A percentile compares a stretch with the other conserved stretches of the same genome.
phyloP scores from a whole-genome alignment of 805 yeast species.

The Metschnikowia gruessii region DNA sequence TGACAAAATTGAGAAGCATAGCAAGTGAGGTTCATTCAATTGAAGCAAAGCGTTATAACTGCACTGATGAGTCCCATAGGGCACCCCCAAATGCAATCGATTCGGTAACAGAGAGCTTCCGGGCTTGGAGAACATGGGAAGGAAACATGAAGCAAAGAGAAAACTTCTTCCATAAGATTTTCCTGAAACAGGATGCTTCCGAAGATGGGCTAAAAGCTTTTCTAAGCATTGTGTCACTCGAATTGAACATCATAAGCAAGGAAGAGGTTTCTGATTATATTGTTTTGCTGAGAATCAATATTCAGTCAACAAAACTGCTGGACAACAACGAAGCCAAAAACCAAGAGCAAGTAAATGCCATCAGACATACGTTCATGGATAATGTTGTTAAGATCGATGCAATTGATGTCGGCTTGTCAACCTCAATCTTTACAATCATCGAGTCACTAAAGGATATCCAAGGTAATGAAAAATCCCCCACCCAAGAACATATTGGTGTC shows the following conservation, averaged over 20 bases:
- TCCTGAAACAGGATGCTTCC: not conserved
- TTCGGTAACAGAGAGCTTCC: slow-evolving; percentile 56
- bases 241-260: slow-evolving; percentile 2
- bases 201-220: not conserved
- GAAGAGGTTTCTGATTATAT: slow-evolving; percentile 1
- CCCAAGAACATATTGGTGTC: not conserved
- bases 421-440: slow-evolving; percentile 2
- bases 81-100: slow-evolving; percentile 53
- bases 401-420: slow-evolving; percentile 8
- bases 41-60: not conserved
- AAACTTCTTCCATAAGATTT: slow-evolving; percentile 43
- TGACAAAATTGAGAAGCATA: slow-evolving; percentile 76
- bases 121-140: slow-evolving; percentile 92
- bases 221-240: slow-evolving; percentile 1
- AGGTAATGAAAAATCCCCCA: not conserved
- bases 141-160: slow-evolving; percentile 59
- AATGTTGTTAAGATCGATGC: slow-evolving; percentile 9
- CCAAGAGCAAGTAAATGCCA: not conserved
- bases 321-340: not conserved
- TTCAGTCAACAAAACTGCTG: slow-evolving; percentile 1
- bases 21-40: slow-evolving; percentile 27
- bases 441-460: not conserved
- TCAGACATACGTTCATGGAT: not conserved
- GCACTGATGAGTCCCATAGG: slow-evolving; percentile 31
- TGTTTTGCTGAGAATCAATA: not conserved